These are phyloP conservation scores for Sonneratia alba DNA, from an alignment of 345 rosid species.

Conservation along the genomic window DNA sequence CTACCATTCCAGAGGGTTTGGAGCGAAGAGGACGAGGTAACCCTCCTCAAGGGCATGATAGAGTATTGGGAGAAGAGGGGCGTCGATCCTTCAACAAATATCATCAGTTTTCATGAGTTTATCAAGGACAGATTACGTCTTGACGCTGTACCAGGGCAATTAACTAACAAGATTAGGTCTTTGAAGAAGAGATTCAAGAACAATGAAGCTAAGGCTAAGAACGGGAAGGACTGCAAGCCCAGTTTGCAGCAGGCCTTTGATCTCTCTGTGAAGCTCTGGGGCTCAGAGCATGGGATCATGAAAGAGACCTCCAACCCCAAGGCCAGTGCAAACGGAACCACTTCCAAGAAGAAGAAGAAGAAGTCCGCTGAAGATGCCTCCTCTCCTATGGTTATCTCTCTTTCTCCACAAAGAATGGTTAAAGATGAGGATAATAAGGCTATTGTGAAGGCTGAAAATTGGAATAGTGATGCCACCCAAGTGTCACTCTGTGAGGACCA, in stretches of 20 bases:
- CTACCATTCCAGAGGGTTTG: conserved; percentile 13
- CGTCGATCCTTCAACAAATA: conserved; percentile 6
- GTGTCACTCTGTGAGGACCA: neutral
- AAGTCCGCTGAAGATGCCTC: neutral
- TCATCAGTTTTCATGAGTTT: conserved; percentile 14
- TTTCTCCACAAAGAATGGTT: neutral
- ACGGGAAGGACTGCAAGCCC: neutral
- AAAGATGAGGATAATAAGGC: neutral
- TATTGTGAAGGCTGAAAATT: neutral
- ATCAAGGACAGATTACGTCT: conserved; percentile 13
- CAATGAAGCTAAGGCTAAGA: conserved; percentile 4
- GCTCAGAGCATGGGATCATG: neutral
- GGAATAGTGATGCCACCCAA: neutral
- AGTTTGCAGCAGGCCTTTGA: conserved; percentile 9
- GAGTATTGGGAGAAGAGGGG: conserved; percentile 12
- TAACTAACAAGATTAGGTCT: conserved; percentile 15
- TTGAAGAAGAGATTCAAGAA: conserved; percentile 9
- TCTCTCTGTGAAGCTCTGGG: conserved; percentile 13
- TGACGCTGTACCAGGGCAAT: conserved; percentile 11
- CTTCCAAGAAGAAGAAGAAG: neutral
- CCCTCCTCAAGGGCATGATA: conserved; percentile 22
- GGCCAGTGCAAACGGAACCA: neutral
- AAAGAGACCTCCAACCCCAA: neutral
- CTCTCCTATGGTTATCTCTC: neutral
- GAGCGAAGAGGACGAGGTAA: conserved; percentile 25